Evolutionary conservation across 2,329 filamentous ascomycete genomes (phyloP), one percentile per base, ranked within the genome.

Genomic region (Fusarium torreyae): DNA sequence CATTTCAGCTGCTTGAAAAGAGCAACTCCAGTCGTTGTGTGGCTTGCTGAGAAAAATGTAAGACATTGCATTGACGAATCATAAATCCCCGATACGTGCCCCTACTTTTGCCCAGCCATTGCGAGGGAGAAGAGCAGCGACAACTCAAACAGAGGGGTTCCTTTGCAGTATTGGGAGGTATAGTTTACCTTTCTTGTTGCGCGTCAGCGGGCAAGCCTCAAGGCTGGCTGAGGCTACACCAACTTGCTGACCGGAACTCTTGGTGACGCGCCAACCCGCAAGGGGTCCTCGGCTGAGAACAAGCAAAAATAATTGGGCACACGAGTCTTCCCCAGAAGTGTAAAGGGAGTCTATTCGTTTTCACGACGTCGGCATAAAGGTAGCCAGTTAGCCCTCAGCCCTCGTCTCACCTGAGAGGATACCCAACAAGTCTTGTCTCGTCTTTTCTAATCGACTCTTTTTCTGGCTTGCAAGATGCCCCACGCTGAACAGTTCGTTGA

Each of bases 41-140:
- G 66, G 66, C 66, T 68, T 64, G 54, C 66, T 68, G 65, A 69
- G 53, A 31, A 14, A 6, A 6, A 17, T n/a, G 24, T 22, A 34
- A 59, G 63, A 36, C 53, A 15, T 40, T 7, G 17, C 15, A 13
- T 44, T 44, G 26, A 38, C 61, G 39, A 65, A 53, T 53, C 62
- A 54, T 53, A 49, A 60, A 39, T 60, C 31, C 43, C 54, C 61
- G 36, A 54, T 39, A 33, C 36, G 39, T 18, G 46, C 22, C 53
- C 36, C 42, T 59, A 48, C 60, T 43, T 44, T 34, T 48, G 18
- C 46, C 40, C 22, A 36, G 28, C n/a, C 51, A 17, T 34, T 28
- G 22, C n/a, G 24, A 18, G 34, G 36, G 36, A 48, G 45, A 34
- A 9, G 39, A 48, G 6, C 18, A 43, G 15, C 39, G 13, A 20